Evolutionary conservation across 768 basidiomycete species (phyloP).

Genomic region (Mycena maculata): DNA sequence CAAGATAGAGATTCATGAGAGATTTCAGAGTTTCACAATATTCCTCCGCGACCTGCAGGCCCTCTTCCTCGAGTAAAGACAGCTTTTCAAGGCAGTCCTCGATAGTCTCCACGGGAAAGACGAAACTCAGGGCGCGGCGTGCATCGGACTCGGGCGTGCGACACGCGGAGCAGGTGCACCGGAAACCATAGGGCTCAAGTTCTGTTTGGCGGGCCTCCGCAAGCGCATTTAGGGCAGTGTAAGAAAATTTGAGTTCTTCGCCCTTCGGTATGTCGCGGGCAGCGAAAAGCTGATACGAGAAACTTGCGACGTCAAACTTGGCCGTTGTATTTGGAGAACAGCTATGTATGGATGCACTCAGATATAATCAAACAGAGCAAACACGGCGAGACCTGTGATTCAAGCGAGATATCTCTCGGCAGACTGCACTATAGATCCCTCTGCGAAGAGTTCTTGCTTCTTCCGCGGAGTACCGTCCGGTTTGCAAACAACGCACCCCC

Average conservation of each 20-base stretch:
- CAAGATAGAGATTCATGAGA: conserved; percentile 14
- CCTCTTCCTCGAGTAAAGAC: conserved; percentile 9
- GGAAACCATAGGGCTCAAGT: conserved; percentile 46
- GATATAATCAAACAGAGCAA: background rate
- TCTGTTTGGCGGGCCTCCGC: conserved; percentile 38
- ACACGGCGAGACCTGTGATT: conserved; percentile 32
- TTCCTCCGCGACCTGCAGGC: background rate
- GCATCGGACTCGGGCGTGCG: conserved; percentile 24
- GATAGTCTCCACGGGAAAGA: background rate
- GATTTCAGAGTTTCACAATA: background rate
- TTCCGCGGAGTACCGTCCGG: background rate
- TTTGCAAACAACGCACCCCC: conserved; percentile 4
- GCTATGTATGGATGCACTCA: conserved; percentile 29
- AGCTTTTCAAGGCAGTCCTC: conserved; percentile 16
- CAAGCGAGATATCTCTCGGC: conserved; percentile 38
- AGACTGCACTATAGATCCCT: conserved; percentile 30
- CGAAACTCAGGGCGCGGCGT: background rate
- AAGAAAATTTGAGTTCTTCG: conserved; percentile 49
- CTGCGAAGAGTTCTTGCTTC: background rate
- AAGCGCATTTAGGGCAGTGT: conserved; percentile 31
- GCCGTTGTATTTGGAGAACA: conserved; percentile 39
- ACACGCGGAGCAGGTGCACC: conserved; percentile 51
- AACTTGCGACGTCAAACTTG: conserved; percentile 39
- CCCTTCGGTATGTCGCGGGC: conserved; percentile 44
- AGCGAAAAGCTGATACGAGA: conserved; percentile 45